Base-by-base conservation (phyloP, 2,329 filamentous ascomycete genomes). In the Aureobasidium sp. region DNA sequence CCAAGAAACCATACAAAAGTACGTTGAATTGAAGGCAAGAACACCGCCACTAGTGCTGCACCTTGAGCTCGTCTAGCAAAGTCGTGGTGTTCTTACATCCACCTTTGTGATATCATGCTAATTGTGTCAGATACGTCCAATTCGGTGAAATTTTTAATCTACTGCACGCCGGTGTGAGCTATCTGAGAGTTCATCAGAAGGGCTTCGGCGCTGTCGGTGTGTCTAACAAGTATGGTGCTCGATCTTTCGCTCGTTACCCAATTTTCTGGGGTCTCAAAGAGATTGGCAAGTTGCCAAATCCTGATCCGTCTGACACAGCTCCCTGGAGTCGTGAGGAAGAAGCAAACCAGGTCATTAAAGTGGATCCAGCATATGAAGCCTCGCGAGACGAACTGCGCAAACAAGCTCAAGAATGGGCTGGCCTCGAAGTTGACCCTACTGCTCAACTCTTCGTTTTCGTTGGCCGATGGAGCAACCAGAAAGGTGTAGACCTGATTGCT, bases 91-190 rank as follows among this genome's bases (percentile, higher is more conserved):
- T 21, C 21, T 21, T 21, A 21, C 21, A 21, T 21, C 21, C 21
- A 21, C 21, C 21, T 21, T 21, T 21, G 21, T 21, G 21, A 21
- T 21, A 21, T 21, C 21, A 21, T 21, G 21, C 21, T 21, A 21
- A 21, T 21, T 21, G 21, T 21, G 21, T 21, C 21, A 21, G 21
- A 21, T 87, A 87, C 68, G 81, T 87, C 9, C 85, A 88, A 65
- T 88, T 86, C 65, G 85, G 85, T 44, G 85, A 86, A 64, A 82
- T 87, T 9, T 87, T 88, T 76, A 88, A 88, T 69, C 75, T 88
- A 59, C 75, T 88, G 5, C 85, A 88, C 70, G 83, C 84, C 14
- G 85, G 82, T 59, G 82, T 82, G 27, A 86, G 82, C 65, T 87
- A 87, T 66, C 77, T 88, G 10, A 81, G 85, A 61, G 76, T 87